phyloP scores from a whole-genome alignment of 2,329 filamentous ascomycete genomes.

The Talaromyces sp. region DNA sequence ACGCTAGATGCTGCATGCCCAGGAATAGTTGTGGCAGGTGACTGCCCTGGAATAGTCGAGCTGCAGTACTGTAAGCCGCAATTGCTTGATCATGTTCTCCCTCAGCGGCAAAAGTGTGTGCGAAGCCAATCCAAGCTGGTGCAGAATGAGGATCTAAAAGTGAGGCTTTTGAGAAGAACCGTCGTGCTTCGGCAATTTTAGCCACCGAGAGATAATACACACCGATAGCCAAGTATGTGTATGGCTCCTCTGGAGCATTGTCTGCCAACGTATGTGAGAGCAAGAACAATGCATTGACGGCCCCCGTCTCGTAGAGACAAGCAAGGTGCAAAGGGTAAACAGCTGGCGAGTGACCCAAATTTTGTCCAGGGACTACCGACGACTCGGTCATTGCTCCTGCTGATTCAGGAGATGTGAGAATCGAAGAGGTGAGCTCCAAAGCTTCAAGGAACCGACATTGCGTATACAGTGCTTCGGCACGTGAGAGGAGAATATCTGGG shows the following conservation, averaged over 20 bases:
- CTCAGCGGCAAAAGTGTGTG: constrained; percentile 95
- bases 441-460: constrained; percentile 91
- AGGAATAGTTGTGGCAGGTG: constrained; percentile 93
- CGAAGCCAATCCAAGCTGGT: constrained; percentile 97
- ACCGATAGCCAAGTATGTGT: constrained; percentile 89
- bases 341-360: constrained; percentile 43
- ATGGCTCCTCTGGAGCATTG: constrained; percentile 83
- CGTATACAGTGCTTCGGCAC: constrained; percentile 87
- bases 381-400: constrained; percentile 56
- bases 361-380: constrained; percentile 29
- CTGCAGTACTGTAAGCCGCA: constrained; percentile 93
- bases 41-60: constrained; percentile 90
- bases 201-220: constrained; percentile 89
- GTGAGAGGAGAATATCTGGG: constrained; percentile 82
- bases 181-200: constrained; percentile 85
- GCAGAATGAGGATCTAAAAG: constrained; percentile 98
- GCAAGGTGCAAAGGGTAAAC: constrained; percentile 89
- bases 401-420: constrained; percentile 79
- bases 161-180: constrained; percentile 95
- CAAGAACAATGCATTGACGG: constrained; percentile 85
- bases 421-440: constrained; percentile 74
- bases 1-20: constrained; percentile 95
- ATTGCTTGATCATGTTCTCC: constrained; percentile 98
- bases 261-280: constrained; percentile 91
- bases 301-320: constrained; percentile 79